Evolutionary conservation across 2,329 filamentous ascomycete species (phyloP).

Genomic region (Fusarium multiceps): DNA sequence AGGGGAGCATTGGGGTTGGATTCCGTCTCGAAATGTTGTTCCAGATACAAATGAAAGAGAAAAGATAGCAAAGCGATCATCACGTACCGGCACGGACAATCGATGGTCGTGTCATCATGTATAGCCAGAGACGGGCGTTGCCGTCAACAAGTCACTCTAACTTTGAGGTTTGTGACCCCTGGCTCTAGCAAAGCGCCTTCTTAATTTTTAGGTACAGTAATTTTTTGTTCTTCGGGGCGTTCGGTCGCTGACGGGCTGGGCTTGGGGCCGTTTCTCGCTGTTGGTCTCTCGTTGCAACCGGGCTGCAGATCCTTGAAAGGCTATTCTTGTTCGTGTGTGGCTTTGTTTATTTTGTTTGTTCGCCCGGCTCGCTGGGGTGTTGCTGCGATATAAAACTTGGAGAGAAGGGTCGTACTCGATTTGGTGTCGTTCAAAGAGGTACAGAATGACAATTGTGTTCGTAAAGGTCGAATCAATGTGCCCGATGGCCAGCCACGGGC

Average conservation of each 20-base stretch:
- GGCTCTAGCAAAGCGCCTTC: slow-evolving; percentile 28
- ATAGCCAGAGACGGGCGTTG: slow-evolving; percentile 26
- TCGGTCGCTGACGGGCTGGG: slow-evolving; percentile 28
- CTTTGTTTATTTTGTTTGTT: slow-evolving; percentile 15
- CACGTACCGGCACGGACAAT: slow-evolving; percentile 71
- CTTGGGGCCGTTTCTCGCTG: slow-evolving; percentile 21
- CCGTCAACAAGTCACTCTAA: slow-evolving; percentile 36
- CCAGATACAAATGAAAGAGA: slow-evolving; percentile 14
- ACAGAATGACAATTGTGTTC: slow-evolving; percentile 12
- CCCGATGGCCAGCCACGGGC: slow-evolving; percentile 43
- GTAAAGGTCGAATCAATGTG: slow-evolving; percentile 11
- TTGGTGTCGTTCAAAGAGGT: slow-evolving; percentile 9
- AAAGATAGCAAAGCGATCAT: slow-evolving; percentile 14
- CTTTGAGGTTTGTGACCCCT: slow-evolving; percentile 37
- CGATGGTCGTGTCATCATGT: slow-evolving; percentile 68
- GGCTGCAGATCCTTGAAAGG: slow-evolving; percentile 24
- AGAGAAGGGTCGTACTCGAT: slow-evolving; percentile 17
- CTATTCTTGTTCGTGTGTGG: slow-evolving; percentile 15
- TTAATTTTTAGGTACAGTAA: neutral
- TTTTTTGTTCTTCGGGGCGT: slow-evolving; percentile 12
- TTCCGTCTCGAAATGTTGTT: neutral
- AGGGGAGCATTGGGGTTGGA: slow-evolving; percentile 13
- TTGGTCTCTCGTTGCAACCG: slow-evolving; percentile 15
- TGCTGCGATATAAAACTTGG: slow-evolving; percentile 20
- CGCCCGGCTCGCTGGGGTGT: slow-evolving; percentile 8